Evolutionary conservation across 2,329 filamentous ascomycete species (phyloP), one percentile per base, ranked within the genome.

Genomic region (Arthroderma sp.): DNA sequence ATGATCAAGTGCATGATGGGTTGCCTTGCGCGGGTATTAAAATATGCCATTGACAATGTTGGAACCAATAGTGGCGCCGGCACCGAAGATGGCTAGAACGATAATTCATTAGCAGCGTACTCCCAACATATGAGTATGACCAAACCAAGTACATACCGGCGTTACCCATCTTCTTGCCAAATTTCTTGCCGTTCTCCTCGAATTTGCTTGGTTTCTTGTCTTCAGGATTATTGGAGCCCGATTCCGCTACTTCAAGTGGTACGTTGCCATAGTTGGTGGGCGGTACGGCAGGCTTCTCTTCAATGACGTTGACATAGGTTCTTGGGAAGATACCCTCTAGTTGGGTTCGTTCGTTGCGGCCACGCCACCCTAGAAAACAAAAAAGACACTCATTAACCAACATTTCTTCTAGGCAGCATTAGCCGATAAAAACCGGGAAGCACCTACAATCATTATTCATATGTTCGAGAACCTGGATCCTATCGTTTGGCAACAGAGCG

Each of bases 251-350:
- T 38, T 84, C 83, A 66, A 91, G 76, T 47, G 87, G 86, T 66
- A 83, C 80, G 54, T 82, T 77, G 41, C 69, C 68, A 45, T 71
- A 70, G 46, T 56, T 63, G 43, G 63, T 63, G 40, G 60, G 66
- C 47, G 58, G 63, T 43, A 46, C 56, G 50, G 42, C 71, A 56
- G 49, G 62, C 62, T 82, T 79, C 53, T 82, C 73, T 54, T 88
- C 80, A 42, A 83, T 66, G 42, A 85, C 70, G 51, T 70, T 73
- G 41, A 94, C 88, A 61, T 96, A 96, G 62, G 77, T 86, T 54
- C 82, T 78, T n/a, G 89, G 89, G 74, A 96, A 96, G 62, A 96
- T 94, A 56, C 89, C 89, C 67, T 94, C 86, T 53, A 77, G 69
- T 45, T 82, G 82, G 6, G 87, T 94, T 43, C 86, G 79, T 58